phyloP scores from a whole-genome alignment of 768 basidiomycete species.

The Obba rivulosa region DNA sequence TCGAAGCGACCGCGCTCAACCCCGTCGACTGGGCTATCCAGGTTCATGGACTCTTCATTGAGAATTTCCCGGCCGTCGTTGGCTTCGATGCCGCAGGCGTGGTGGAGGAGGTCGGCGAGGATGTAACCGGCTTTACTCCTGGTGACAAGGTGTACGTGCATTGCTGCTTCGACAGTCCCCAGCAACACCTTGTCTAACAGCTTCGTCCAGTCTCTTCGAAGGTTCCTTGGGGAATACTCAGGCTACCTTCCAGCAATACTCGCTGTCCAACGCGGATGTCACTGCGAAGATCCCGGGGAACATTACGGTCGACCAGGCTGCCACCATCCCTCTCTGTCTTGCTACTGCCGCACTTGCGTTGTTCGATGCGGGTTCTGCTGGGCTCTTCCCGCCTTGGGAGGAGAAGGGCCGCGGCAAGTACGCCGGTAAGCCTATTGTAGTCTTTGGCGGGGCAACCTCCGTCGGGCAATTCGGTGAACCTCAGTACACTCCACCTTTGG shows the following conservation, averaged over 20 bases:
- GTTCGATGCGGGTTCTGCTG: conserved; percentile 3
- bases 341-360: conserved; percentile 9
- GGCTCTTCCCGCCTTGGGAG: conserved; percentile 9
- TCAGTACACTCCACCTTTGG: not conserved
- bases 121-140: conserved; percentile 25
- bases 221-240: conserved; percentile 1
- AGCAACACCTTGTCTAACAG: not conserved
- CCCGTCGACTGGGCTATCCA: conserved; percentile 25
- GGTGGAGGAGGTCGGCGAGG: conserved; percentile 28
- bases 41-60: conserved; percentile 16
- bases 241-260: conserved; percentile 15
- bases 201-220: not conserved
- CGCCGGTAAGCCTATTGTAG: conserved; percentile 16
- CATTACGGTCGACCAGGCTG: conserved; percentile 11
- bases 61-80: conserved; percentile 17
- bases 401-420: conserved; percentile 5
- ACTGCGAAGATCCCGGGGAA: conserved; percentile 11
- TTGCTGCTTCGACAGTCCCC: not conserved
- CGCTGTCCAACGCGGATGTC: conserved; percentile 8
- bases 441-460: conserved; percentile 24
- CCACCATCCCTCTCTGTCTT: conserved; percentile 7
- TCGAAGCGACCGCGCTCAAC: conserved; percentile 37
- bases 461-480: conserved; percentile 27
- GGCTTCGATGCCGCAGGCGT: conserved; percentile 17
- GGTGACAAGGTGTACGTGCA: conserved; percentile 29